Evolutionary conservation across 129 eudicot species (phyloP).

Genomic region (Logfia minima): DNA sequence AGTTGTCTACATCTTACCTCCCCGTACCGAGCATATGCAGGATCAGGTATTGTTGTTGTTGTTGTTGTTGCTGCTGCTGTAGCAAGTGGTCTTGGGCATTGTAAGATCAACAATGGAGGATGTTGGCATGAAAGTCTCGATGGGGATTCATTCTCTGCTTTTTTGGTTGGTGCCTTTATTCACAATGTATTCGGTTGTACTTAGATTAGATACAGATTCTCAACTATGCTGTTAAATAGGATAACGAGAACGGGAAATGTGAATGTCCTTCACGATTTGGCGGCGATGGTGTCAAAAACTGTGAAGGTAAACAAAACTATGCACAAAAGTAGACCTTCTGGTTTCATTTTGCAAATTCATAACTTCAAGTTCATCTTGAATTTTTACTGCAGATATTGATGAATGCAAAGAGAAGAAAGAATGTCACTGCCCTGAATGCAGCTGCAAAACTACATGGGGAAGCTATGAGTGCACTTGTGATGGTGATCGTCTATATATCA

Average conservation of each 20-base stretch:
- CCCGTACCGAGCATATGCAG: too few species aligned
- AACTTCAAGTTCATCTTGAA: constrained; percentile 1
- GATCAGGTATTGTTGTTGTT: too few species aligned
- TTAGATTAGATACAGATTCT: constrained; percentile 2
- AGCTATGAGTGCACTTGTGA: constrained; percentile 80
- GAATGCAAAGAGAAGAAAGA: constrained; percentile 89
- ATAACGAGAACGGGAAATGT: constrained; percentile 66
- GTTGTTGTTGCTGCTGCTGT: too few species aligned
- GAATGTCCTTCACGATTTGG: constrained; percentile 77
- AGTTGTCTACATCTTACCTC: too few species aligned
- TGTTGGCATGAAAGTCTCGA: constrained; percentile 85
- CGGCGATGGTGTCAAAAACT: constrained; percentile 79
- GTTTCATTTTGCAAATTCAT: too few species aligned
- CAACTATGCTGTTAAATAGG: constrained; percentile 40
- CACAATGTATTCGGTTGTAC: neutral
- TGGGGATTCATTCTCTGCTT: constrained; percentile 76
- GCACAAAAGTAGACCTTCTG: too few species aligned
- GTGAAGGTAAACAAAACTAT: constrained; percentile 56
- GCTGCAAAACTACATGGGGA: constrained; percentile 95
- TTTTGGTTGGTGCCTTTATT: constrained; percentile 44
- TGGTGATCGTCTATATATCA: constrained; percentile 72
- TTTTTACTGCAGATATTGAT: constrained; percentile 56
- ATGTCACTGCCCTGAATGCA: constrained; percentile 90
- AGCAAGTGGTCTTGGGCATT: constrained; percentile 83
- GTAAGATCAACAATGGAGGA: constrained; percentile 85